Evolutionary conservation across 108 stramenopile species (phyloP).

Genomic region (Nitzschia putrida): DNA sequence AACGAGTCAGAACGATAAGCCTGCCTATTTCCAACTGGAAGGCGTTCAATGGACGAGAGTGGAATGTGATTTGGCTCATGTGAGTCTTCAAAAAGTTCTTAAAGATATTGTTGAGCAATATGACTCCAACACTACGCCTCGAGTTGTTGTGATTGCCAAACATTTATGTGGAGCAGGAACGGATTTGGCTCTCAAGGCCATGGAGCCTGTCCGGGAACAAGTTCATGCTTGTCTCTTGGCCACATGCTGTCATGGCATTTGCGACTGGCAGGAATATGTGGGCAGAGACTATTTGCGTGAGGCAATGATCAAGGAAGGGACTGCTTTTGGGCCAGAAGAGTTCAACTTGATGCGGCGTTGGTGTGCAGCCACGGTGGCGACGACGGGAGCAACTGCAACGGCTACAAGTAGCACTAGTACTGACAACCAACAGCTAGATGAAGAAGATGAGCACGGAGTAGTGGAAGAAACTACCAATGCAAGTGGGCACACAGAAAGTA

Average conservation of each 20-base stretch:
- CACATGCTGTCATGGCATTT: conserved; percentile 87
- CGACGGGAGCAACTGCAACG: no score
- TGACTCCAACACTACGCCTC: conserved; percentile 7
- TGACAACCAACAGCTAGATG: not conserved
- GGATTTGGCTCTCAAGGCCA: conserved; percentile 75
- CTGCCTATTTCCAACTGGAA: conserved; percentile 39
- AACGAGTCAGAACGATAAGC: conserved; percentile 22
- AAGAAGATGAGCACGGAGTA: not conserved
- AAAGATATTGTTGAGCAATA: not conserved
- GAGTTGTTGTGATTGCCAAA: conserved; percentile 71
- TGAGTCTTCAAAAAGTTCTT: conserved; percentile 49
- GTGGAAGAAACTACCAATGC: not conserved
- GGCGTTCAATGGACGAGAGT: conserved; percentile 59
- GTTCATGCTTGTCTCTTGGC: conserved; percentile 74
- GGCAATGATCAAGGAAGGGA: conserved; percentile 26
- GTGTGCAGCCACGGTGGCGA: conserved; percentile 60
- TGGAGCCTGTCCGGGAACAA: conserved; percentile 40
- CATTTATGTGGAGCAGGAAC: conserved; percentile 82
- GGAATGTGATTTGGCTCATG: conserved; percentile 80
- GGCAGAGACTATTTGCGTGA: conserved; percentile 63
- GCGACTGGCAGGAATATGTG: conserved; percentile 77
- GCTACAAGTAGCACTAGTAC: not conserved
- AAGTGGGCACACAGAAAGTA: conserved; percentile 3
- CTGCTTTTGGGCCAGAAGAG: conserved; percentile 59
- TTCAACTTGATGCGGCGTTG: conserved; percentile 75